Evolutionary conservation across 441 rosid species (phyloP), one percentile per base, ranked within the genome.

Genomic region (Erodium chrysanthum): DNA sequence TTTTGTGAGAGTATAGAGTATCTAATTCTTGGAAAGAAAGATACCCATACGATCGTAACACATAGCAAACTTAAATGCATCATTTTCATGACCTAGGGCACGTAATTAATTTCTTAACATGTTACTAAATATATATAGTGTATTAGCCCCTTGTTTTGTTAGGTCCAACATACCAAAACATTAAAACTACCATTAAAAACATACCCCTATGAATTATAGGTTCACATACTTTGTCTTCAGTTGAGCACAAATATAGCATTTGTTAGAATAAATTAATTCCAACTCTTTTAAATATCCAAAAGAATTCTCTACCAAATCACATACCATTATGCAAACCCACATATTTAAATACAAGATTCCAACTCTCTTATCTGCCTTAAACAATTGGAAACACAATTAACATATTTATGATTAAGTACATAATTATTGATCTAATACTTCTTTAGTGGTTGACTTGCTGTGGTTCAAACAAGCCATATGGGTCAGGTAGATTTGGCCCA

Each of bases 401-500:
- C 1, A 42, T 52, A 65, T 65, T 50, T 7, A 23, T 15, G 60
- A 27, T 25, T 18, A 10, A 0, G 3, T 56, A 58, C 62, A n/a
- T n/a, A n/a, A n/a, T n/a, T n/a, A n/a, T n/a, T n/a, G n/a, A 7
- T 18, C 25, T 66, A 21, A 48, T 66, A 14, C 18, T 73, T 65
- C 69, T 77, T 77, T 65, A 78, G 76, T 75, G 73, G 88, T 75
- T 80, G 85, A 84, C 83, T 31, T 31, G 35, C 35, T 71, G 74
- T 78, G 71, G 75, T 70, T 71, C 73, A 68, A 50, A 66, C 71
- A 63, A 31, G 35, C 35, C 35, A 31, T 31, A 31, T 31, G 35
- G 35, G 6, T 31, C 35, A 31, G 35, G 35, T 31, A 31, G 35
- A 31, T 31, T 31, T 31, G 81, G 83, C 68, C 79, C 84, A 76